Conservation (phyloP, 208 protist genomes). For the Phytomonas sp. region DNA sequence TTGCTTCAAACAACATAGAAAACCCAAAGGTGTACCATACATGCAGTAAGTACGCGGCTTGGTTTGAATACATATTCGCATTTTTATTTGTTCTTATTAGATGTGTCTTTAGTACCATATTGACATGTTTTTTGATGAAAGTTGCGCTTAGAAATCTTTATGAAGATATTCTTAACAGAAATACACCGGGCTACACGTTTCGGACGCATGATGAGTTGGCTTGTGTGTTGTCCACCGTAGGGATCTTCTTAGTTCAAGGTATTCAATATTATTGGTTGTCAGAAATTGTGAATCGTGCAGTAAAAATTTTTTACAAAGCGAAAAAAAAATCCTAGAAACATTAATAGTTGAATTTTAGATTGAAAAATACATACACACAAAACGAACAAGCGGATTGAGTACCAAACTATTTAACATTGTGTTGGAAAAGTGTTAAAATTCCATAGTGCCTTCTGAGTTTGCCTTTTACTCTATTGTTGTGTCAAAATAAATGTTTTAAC, state of each 20-base stretch:
- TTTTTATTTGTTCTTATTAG: conserved; percentile 59
- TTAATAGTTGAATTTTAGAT: too few species aligned
- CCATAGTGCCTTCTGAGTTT: neutral
- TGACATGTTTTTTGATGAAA: conserved; percentile 39
- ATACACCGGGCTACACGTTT: conserved; percentile 20
- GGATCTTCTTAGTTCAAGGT: conserved; percentile 39
- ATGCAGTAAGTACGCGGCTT: conserved; percentile 18
- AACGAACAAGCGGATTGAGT: neutral
- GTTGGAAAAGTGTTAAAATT: neutral
- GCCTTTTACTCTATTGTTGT: neutral
- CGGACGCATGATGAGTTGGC: conserved; percentile 53
- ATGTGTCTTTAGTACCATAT: conserved; percentile 51
- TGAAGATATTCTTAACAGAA: conserved; percentile 19
- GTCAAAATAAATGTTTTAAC: neutral
- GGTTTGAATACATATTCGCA: conserved; percentile 54
- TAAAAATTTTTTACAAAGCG: neutral
- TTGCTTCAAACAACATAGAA: conserved; percentile 15
- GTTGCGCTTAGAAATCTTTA: conserved; percentile 19
- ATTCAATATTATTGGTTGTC: conserved; percentile 82
- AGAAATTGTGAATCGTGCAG: conserved; percentile 40
- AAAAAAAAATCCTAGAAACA: neutral
- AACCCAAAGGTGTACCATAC: conserved; percentile 15
- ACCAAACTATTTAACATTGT: neutral
- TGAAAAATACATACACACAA: neutral
- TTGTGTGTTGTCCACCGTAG: conserved; percentile 32